Evolutionary conservation across 129 eudicot genomes (phyloP).

Genomic region (Chrysanthemum seticuspe): DNA sequence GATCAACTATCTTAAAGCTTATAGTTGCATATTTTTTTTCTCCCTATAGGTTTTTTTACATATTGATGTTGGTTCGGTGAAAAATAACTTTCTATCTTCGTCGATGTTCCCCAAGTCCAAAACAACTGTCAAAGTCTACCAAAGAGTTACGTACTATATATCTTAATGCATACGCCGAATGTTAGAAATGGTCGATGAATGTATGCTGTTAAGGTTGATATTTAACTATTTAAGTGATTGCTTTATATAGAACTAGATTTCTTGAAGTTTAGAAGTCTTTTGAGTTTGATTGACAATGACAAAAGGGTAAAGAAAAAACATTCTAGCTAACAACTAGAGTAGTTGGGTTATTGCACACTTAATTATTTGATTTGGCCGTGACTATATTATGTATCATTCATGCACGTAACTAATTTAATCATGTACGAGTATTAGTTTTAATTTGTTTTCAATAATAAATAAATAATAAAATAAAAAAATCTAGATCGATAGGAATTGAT

Average conservation of each 20-base stretch:
- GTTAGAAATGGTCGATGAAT: slow-evolving; percentile 8
- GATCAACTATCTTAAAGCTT: too few relatives aligned
- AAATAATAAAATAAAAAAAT: not conserved
- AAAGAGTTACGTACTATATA: not conserved
- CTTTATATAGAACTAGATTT: slow-evolving; percentile 13
- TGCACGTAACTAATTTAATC: slow-evolving; percentile 14
- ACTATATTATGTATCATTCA: not conserved
- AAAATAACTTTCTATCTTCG: not conserved
- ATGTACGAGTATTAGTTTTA: not conserved
- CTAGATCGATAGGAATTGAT: not conserved
- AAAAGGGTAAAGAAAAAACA: slow-evolving; percentile 30
- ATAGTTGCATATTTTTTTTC: too few relatives aligned
- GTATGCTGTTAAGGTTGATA: slow-evolving; percentile 6
- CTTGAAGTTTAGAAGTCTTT: slow-evolving; percentile 24
- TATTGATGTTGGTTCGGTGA: not conserved
- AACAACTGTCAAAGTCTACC: slow-evolving; percentile 12
- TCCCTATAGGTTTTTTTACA: too few relatives aligned
- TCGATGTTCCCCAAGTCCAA: not conserved
- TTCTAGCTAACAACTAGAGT: slow-evolving; percentile 16
- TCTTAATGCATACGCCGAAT: too few relatives aligned
- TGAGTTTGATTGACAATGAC: slow-evolving; percentile 38
- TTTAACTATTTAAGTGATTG: slow-evolving; percentile 1
- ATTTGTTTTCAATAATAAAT: not conserved
- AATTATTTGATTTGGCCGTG: not conserved
- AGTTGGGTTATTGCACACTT: slow-evolving; percentile 8